Evolutionary conservation across 805 yeast genomes (phyloP).

Genomic region (Ogataea siamensis): DNA sequence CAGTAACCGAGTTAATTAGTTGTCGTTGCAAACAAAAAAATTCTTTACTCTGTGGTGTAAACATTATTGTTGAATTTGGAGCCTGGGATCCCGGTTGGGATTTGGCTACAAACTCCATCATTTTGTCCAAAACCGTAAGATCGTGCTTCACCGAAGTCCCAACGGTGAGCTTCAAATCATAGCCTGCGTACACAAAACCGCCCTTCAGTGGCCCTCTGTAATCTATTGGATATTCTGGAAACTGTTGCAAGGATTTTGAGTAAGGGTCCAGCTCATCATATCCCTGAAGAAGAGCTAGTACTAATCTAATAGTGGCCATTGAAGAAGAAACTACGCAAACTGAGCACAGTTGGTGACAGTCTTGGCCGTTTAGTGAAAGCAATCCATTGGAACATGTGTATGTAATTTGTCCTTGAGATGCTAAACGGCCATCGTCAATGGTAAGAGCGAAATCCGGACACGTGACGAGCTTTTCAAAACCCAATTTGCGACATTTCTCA

Average conservation of each 20-base stretch:
- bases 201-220: conserved; percentile 14
- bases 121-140: background rate
- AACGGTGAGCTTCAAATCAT: background rate
- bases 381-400: too few species aligned
- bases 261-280: conserved; percentile 12
- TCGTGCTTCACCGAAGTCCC: background rate
- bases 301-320: too few species aligned
- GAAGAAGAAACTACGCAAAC: too few species aligned
- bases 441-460: too few species aligned
- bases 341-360: too few species aligned
- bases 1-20: background rate
- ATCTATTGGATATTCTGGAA: conserved; percentile 12
- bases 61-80: background rate
- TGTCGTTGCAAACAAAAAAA: background rate
- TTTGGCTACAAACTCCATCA: background rate
- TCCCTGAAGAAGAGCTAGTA: conserved; percentile 7
- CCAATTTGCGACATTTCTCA: too few species aligned
- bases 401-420: too few species aligned
- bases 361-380: too few species aligned
- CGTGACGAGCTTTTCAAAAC: too few species aligned
- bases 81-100: background rate
- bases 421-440: too few species aligned
- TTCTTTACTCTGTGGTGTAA: background rate
- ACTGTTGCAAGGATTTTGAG: conserved; percentile 14
- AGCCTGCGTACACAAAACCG: conserved; percentile 7